Evolutionary conservation across 2,329 filamentous ascomycete genomes (phyloP), one percentile per base, ranked within the genome.

Genomic region (Epichloe amarillans): DNA sequence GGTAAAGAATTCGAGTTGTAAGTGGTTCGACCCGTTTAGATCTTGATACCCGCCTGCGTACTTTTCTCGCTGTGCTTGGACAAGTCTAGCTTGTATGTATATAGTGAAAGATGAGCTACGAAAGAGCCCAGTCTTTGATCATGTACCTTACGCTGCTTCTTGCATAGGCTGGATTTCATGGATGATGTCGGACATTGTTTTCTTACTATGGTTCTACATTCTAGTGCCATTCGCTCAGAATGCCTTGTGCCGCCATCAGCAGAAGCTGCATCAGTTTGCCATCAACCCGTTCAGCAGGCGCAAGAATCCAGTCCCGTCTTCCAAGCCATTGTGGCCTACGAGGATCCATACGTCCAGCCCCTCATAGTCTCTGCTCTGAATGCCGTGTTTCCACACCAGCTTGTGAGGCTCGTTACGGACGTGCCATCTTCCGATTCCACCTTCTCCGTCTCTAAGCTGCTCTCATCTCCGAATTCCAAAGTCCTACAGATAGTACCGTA

Each of bases 291-390:
- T 26, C 50, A 48, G 21, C 4, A 33, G 8, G 35, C 10, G 42
- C 40, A 49, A 36, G 26, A 26, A 35, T 30, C 26, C 43, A 35
- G 19, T 11, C 30, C 40, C 17, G 23, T 30, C 5, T 47, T 65
- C 56, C 82, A 87, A 67, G 87, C 86, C 47, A 66, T 91, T 47
- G 72, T 96, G 60, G 77, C 88, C 62, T 96, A 95, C 66, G 87
- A 89, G 60, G 89, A 96, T 63, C 64, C 75, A 43, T 98, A 97
- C 63, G 88, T 97, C 8, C 88, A 96, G 61, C 88, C 88, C 1
- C 77, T 97, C 39, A 83, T 97, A 53, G 66, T 89, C 45, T 71
- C 77, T 19, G 86, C 89, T n/a, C 70, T 97, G 21, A 63, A 79
- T 47, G 71, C 76, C 4, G 69, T 79, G 23, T 72, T 93, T 6